A percentile compares a stretch with the other conserved stretches of the same genome.
Evolutionary conservation across 2,329 filamentous ascomycete genomes (phyloP).

Genomic region (Dryadomyces sulphureus): DNA sequence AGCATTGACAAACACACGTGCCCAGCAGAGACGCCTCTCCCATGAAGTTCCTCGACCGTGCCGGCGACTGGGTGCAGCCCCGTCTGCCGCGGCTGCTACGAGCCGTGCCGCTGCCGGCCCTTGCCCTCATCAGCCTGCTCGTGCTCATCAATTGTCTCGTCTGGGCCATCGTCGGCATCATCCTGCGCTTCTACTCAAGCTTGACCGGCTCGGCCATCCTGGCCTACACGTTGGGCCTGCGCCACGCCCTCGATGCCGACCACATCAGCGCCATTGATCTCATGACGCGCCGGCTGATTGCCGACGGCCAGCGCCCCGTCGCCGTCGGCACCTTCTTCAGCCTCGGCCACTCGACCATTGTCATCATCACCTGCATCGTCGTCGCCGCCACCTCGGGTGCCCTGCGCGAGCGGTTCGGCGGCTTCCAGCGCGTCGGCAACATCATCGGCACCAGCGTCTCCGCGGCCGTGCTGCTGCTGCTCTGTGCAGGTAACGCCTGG

Average conservation of each 20-base stretch:
- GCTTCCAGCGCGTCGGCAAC: conserved; percentile 65
- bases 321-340: conserved; percentile 93
- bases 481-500: conserved; percentile 74
- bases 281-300: conserved; percentile 81
- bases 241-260: conserved; percentile 95
- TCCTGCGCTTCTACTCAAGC: conserved; percentile 37
- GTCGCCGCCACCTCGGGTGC: conserved; percentile 84
- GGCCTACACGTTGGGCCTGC: conserved; percentile 75
- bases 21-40: background rate
- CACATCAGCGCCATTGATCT: conserved; percentile 80
- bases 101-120: conserved; percentile 17
- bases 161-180: conserved; percentile 38
- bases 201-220: conserved; percentile 71
- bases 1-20: no score
- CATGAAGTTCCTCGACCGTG: background rate
- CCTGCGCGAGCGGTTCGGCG: conserved; percentile 64
- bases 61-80: background rate
- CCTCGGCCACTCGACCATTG: conserved; percentile 84
- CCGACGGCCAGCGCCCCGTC: conserved; percentile 70
- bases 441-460: conserved; percentile 84
- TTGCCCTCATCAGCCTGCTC: conserved; percentile 36
- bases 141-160: conserved; percentile 35
- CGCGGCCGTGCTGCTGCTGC: conserved; percentile 64
- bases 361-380: conserved; percentile 77
- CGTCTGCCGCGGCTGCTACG: conserved; percentile 15